phyloP scores from a whole-genome alignment of 2,329 filamentous ascomycete genomes.

The Emericellopsis atlantica region DNA sequence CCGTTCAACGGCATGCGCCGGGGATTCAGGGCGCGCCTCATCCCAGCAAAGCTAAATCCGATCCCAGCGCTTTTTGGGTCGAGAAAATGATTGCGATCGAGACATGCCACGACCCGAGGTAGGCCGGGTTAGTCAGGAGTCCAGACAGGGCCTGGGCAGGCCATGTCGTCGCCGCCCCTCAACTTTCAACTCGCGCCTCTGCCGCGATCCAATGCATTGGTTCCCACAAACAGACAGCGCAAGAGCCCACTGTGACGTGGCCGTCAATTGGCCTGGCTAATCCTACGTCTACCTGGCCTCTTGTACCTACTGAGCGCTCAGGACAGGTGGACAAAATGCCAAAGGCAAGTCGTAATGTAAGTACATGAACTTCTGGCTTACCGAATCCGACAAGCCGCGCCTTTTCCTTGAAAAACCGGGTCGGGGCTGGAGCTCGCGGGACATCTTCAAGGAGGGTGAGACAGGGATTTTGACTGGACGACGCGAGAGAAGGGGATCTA shows the following conservation, averaged over 20 bases:
- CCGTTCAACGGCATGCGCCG: no score
- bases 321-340: no score
- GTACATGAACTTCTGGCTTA: neutral
- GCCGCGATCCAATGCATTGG: neutral
- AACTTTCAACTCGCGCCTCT: neutral
- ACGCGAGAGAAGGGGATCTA: neutral
- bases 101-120: neutral
- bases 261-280: neutral
- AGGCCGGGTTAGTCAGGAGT: neutral
- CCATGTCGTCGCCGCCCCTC: neutral
- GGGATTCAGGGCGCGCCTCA: no score
- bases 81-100: neutral
- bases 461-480: slow-evolving; percentile 1
- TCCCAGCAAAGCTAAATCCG: no score
- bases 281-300: neutral
- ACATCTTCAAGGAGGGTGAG: slow-evolving; percentile 1
- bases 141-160: neutral
- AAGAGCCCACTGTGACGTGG: neutral
- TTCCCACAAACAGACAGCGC: neutral
- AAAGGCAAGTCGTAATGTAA: no score
- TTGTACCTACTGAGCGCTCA: no score
- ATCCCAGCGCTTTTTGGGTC: no score
- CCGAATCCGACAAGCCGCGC: neutral
- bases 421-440: neutral
- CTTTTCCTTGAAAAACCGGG: neutral